Conservation (phyloP, 2,329 filamentous ascomycete genomes). For the Botrytis aclada region DNA sequence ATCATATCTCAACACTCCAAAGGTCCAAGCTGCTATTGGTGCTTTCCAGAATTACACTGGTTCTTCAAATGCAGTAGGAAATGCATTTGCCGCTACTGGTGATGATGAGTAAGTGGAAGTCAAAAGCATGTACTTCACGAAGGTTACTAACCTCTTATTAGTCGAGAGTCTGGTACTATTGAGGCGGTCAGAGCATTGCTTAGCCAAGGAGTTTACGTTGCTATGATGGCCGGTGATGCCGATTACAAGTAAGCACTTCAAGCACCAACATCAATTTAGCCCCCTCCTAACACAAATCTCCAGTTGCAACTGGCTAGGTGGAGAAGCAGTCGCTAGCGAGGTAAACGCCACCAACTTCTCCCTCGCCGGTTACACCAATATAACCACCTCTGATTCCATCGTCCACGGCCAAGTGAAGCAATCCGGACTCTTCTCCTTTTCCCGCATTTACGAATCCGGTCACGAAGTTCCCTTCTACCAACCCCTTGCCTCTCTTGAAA, state of each 20-base stretch:
- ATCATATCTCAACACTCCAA: constrained; percentile 55
- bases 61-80: constrained; percentile 43
- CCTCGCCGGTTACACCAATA: constrained; percentile 65
- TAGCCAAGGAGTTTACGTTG: constrained; percentile 60
- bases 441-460: constrained; percentile 61
- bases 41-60: constrained; percentile 57
- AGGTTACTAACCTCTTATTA: constrained; percentile 23
- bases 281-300: constrained; percentile 54
- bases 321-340: constrained; percentile 64
- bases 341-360: constrained; percentile 48
- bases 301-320: constrained; percentile 67
- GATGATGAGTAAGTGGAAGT: constrained; percentile 40
- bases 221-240: constrained; percentile 60
- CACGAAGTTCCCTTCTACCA: constrained; percentile 57
- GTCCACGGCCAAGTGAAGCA: constrained; percentile 71
- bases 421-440: constrained; percentile 67
- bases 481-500: constrained; percentile 49
- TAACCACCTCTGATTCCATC: constrained; percentile 61
- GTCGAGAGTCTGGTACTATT: constrained; percentile 46
- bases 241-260: constrained; percentile 45
- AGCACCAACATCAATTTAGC: constrained; percentile 39
- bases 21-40: constrained; percentile 56
- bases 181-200: constrained; percentile 55
- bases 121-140: neutral
- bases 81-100: constrained; percentile 47